Evolutionary conservation across 176 grass and related monocot genomes (phyloP), one percentile per base, ranked within the genome.

Genomic region (Saccharum spontaneum): DNA sequence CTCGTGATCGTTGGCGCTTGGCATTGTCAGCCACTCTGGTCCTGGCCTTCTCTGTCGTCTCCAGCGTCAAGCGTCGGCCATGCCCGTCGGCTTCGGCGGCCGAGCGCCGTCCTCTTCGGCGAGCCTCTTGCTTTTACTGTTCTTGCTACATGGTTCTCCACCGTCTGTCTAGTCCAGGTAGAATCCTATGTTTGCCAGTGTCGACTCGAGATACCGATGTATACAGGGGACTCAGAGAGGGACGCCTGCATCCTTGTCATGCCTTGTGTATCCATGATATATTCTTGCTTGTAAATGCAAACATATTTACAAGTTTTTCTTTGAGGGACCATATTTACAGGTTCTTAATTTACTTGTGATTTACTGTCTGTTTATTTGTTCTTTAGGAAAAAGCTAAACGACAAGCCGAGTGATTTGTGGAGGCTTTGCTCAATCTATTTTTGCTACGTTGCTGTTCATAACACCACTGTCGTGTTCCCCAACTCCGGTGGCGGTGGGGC

Each of bases 201-300:
- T n/a, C 26, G 36, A 71, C 4, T 34, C 64, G 22, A 39, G 20
- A 39, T 12, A 55, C 18, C 17, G 16, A 65, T 48, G 31, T 45
- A 15, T 73, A 73, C 71, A 73, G 71, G 14, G 15, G 41, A 73
- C 41, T 16, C n/a, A 48, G 26, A 68, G 62, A 38, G n/a, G 37
- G 57, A 67, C 23, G n/a, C 26, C 61, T 76, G 61, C 71, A 36
- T 67, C 60, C 18, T 52, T 38, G 45, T 52, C n/a, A 22, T 33
- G 62, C 22, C 62, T 77, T 41, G 66, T 70, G 41, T 81, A 20
- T 81, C 46, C 79, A 39, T 7, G 31, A 40, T 39, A 81, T 30
- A 15, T 16, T 69, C 44, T 49, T 70, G 18, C 79, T 38, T 81
- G 79, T 81, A 81, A 70, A 81, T 81, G 46, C 49, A 57, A 70